Evolutionary conservation across 2,329 filamentous ascomycete species (phyloP).

Genomic region (Aspergillus sp.): DNA sequence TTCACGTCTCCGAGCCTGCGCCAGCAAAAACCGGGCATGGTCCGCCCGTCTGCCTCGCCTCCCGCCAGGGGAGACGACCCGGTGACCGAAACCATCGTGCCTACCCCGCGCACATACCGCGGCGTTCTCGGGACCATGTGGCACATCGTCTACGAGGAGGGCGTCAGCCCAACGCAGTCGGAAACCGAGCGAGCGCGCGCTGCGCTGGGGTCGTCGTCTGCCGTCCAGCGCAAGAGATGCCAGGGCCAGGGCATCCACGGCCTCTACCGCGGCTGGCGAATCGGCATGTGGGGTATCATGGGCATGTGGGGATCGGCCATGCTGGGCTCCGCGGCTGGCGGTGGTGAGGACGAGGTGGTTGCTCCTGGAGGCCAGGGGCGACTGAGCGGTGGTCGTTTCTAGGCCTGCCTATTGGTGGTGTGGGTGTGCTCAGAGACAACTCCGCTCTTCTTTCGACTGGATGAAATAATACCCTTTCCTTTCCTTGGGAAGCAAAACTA

Average conservation of each 20-base stretch:
- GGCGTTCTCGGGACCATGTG: conserved; percentile 92
- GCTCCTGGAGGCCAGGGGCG: not conserved
- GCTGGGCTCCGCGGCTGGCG: conserved; percentile 30
- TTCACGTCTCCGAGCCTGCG: conserved; percentile 48
- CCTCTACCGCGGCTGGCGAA: conserved; percentile 49
- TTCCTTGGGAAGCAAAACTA: not conserved
- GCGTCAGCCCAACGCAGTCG: conserved; percentile 38
- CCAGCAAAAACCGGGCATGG: conserved; percentile 19
- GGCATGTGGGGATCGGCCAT: conserved; percentile 46
- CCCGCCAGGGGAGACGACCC: conserved; percentile 10
- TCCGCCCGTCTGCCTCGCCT: conserved; percentile 8
- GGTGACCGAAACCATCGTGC: conserved; percentile 63
- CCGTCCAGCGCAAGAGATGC: conserved; percentile 30
- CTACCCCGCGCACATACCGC: conserved; percentile 63
- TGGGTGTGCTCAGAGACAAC: not conserved
- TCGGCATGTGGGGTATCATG: conserved; percentile 47
- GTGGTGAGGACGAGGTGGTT: conserved; percentile 27
- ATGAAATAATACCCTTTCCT: too few species aligned
- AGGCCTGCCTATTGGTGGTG: conserved; percentile 1
- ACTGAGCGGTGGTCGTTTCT: conserved; percentile 24
- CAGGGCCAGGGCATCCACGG: conserved; percentile 48
- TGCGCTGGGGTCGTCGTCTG: conserved; percentile 27
- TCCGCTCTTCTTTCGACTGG: too few species aligned
- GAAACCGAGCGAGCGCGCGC: conserved; percentile 35
- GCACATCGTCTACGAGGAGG: conserved; percentile 75